Evolutionary conservation across 306 rosid genomes (phyloP).

Genomic region (Acacia melanoxylon): DNA sequence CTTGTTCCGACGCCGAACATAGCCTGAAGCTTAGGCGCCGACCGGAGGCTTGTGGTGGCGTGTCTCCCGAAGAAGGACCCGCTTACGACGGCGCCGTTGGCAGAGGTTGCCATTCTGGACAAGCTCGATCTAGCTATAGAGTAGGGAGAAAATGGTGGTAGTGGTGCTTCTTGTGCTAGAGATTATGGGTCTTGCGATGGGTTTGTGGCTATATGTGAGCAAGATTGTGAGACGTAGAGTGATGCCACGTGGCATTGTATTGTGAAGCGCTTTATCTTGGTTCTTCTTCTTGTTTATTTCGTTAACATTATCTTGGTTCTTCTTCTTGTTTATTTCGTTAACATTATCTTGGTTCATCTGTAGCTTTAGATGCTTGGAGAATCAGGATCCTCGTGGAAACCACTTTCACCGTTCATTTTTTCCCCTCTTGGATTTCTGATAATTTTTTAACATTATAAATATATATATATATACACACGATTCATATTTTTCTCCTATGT

Average conservation of each 20-base stretch:
- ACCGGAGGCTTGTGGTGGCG: constrained; percentile 35
- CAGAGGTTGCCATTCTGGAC: not conserved
- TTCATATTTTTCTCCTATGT: too few relatives aligned
- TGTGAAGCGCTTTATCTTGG: not conserved
- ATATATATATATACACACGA: too few relatives aligned
- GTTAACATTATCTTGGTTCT: too few relatives aligned
- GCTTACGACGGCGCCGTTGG: constrained; percentile 45
- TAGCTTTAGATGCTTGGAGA: not conserved
- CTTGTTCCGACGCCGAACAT: constrained; percentile 14
- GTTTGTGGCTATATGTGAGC: not conserved
- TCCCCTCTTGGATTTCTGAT: not conserved
- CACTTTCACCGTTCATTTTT: not conserved
- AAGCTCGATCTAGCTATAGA: not conserved
- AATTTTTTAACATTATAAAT: not conserved
- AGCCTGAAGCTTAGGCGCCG: constrained; percentile 25
- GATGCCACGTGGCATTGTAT: not conserved
- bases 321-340: too few relatives aligned
- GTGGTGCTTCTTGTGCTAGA: not conserved
- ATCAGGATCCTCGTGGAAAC: not conserved
- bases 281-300: too few relatives aligned
- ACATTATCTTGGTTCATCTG: too few relatives aligned
- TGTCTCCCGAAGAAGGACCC: constrained; percentile 38
- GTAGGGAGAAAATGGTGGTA: not conserved
- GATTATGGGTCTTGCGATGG: not conserved
- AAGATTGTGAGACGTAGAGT: not conserved